Percentiles rank a stretch among this genome's conserved stretches.
Conservation (phyloP, 257 asterid species). For the Striga asiatica region DNA sequence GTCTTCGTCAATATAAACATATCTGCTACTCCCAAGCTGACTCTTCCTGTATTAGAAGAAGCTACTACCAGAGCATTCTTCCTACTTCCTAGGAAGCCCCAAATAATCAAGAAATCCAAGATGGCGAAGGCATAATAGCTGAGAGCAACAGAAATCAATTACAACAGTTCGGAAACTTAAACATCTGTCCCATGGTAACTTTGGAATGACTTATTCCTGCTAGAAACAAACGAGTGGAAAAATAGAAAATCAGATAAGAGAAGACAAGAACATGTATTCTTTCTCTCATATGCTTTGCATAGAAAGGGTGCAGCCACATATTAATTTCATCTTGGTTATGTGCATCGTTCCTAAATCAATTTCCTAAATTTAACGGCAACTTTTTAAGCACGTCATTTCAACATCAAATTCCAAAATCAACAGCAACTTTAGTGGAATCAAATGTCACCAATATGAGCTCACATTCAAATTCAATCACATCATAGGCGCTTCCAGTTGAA, state of each 20-base stretch:
- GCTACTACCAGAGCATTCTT: constrained; percentile 27
- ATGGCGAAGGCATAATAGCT: constrained; percentile 62
- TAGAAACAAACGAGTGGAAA: not conserved
- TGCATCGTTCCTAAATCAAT: no score
- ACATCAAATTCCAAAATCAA: no score
- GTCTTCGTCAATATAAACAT: constrained; percentile 26
- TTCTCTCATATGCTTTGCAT: not conserved
- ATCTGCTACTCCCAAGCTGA: constrained; percentile 22
- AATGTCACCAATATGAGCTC: not conserved
- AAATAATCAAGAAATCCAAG: constrained; percentile 48
- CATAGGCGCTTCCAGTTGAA: no score
- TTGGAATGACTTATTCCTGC: not conserved
- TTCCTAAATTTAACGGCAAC: no score
- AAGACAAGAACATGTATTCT: not conserved
- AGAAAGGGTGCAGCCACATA: no score
- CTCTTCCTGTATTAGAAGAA: constrained; percentile 24
- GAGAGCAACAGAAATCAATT: constrained; percentile 20
- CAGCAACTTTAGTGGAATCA: no score
- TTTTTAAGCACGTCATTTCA: no score
- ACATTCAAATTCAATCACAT: not conserved
- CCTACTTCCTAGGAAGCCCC: constrained; percentile 52
- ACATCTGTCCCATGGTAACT: not conserved
- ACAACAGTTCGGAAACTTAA: not conserved
- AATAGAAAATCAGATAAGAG: not conserved
- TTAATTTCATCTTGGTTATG: no score